Evolutionary conservation across 2,329 filamentous ascomycete species (phyloP).

Genomic region (Aspergillus puulaauensis): DNA sequence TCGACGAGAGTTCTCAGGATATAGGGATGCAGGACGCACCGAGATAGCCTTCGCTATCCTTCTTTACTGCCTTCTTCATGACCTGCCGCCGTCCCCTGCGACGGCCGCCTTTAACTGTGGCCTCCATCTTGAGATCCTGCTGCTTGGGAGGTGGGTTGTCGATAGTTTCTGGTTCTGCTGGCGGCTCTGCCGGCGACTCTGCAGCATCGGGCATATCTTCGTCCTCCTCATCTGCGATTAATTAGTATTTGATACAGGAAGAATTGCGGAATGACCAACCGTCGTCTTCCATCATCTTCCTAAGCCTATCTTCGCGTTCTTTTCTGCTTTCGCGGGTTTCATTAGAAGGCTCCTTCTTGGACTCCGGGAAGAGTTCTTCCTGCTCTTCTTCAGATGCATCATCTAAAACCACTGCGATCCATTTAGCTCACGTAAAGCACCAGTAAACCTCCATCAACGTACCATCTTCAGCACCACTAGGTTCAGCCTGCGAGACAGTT

Average conservation of each 20-base stretch:
- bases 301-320: constrained; percentile 65
- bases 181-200: constrained; percentile 34
- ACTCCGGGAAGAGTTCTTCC: constrained; percentile 50
- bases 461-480: constrained; percentile 52
- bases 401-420: constrained; percentile 44
- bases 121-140: constrained; percentile 48
- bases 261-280: constrained; percentile 39
- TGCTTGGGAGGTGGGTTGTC: constrained; percentile 43
- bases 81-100: constrained; percentile 75
- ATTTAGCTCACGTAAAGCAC: constrained; percentile 29
- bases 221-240: constrained; percentile 35
- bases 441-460: constrained; percentile 12
- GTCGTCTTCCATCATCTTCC: constrained; percentile 73
- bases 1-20: background rate
- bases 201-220: constrained; percentile 61
- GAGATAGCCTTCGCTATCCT: constrained; percentile 87
- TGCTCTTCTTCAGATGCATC: constrained; percentile 60
- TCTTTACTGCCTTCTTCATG: constrained; percentile 82
- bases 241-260: constrained; percentile 24
- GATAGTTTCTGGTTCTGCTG: constrained; percentile 37
- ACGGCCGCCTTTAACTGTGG: constrained; percentile 62
- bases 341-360: constrained; percentile 34
- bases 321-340: constrained; percentile 51
- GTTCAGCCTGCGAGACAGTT: constrained; percentile 28
- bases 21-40: constrained; percentile 55